A percentile compares a stretch with the other conserved stretches of the same genome.
These are phyloP conservation scores for Macrolepiota dolichaula DNA, from an alignment of 768 basidiomycete species.

Conservation along the genomic window DNA sequence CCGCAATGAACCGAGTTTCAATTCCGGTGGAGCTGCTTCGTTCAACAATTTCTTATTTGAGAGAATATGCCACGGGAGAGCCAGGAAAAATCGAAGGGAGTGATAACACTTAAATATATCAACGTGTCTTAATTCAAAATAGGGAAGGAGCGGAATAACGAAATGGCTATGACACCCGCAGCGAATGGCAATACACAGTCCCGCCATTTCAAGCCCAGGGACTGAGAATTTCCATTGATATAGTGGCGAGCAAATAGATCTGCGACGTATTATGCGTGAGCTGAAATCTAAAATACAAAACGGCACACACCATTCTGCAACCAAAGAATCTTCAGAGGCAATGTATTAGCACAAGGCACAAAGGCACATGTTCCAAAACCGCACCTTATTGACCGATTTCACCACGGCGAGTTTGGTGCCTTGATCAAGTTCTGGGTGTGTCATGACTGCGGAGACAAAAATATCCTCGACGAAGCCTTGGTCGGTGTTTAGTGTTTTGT, in stretches of 20 bases:
- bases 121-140: not conserved
- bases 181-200: not conserved
- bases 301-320: constrained; percentile 33
- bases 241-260: constrained; percentile 44
- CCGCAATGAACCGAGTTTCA: not conserved
- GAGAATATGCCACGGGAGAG: not conserved
- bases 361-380: not conserved
- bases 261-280: not conserved
- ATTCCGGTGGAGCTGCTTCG: too few relatives aligned
- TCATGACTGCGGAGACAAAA: constrained; percentile 36
- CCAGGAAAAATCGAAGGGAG: not conserved
- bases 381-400: constrained; percentile 42
- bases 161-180: not conserved
- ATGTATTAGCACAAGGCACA: not conserved
- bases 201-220: not conserved
- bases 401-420: constrained; percentile 38
- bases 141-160: not conserved
- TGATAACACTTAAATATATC: not conserved
- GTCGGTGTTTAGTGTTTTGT: not conserved
- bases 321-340: constrained; percentile 36
- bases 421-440: constrained; percentile 32
- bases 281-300: not conserved
- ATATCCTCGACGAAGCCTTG: constrained; percentile 43
- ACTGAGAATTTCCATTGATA: constrained; percentile 23
- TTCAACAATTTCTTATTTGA: too few relatives aligned